Percentiles rank a stretch among this genome's conserved stretches.
Evolutionary conservation across 805 yeast genomes (phyloP).

Genomic region (Debaryomyces castellii): DNA sequence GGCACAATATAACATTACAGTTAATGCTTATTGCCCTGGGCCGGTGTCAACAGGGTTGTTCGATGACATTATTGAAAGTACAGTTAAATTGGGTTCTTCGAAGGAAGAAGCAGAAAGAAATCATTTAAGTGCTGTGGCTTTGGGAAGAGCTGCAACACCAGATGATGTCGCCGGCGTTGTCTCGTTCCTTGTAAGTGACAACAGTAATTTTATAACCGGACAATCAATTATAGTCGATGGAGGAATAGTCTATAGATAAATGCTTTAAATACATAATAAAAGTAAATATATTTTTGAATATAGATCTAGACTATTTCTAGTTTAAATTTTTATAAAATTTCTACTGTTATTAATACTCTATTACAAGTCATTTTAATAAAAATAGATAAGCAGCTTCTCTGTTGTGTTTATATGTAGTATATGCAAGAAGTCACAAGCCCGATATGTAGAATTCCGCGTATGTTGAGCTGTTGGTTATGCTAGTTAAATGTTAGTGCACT

Average conservation of each 20-base stretch:
- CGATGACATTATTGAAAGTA: neutral
- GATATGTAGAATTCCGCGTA: too few species aligned
- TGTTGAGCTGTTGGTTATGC: too few species aligned
- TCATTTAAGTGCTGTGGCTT: conserved; percentile 24
- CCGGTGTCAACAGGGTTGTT: conserved; percentile 38
- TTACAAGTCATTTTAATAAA: too few species aligned
- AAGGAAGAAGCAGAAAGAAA: conserved; percentile 21
- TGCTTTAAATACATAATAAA: too few species aligned
- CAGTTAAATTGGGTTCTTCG: conserved; percentile 19
- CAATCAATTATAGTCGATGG: conserved; percentile 35
- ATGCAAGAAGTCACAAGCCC: too few species aligned
- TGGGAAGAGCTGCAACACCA: conserved; percentile 34
- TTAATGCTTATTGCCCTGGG: conserved; percentile 40
- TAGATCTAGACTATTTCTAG: too few species aligned
- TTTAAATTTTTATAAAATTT: too few species aligned
- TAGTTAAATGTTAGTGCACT: too few species aligned
- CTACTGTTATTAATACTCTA: too few species aligned
- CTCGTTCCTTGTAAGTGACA: conserved; percentile 32
- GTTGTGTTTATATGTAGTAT: too few species aligned
- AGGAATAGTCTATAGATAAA: neutral
- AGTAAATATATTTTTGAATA: too few species aligned
- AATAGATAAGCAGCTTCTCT: too few species aligned
- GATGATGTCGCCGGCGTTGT: conserved; percentile 35
- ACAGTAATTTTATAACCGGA: conserved; percentile 37
- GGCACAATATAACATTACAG: conserved; percentile 32